A percentile compares a stretch with the other conserved stretches of the same genome.
phyloP scores from a whole-genome alignment of 2,329 filamentous ascomycete genomes.

The Talaromyces verruculosus region DNA sequence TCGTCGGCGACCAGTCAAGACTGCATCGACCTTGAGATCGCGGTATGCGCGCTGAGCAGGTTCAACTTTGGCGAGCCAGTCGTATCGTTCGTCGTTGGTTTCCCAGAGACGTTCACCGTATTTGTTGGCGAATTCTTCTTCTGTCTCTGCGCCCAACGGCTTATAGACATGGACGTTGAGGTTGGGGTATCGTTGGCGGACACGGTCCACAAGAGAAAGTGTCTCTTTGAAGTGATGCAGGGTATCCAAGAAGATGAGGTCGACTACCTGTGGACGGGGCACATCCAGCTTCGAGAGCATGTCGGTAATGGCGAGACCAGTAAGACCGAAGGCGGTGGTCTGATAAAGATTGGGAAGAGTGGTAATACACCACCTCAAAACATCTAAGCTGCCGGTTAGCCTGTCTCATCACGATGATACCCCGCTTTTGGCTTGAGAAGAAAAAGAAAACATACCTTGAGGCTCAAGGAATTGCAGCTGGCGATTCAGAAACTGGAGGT shows the following conservation, averaged over 20 bases:
- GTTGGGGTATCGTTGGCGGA: conserved; percentile 73
- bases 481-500: conserved; percentile 86
- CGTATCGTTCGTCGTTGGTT: conserved; percentile 82
- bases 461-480: conserved; percentile 86
- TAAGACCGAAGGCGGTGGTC: conserved; percentile 79
- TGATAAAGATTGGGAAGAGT: conserved; percentile 88
- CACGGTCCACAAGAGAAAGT: conserved; percentile 68
- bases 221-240: conserved; percentile 81
- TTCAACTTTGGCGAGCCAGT: conserved; percentile 97
- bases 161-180: conserved; percentile 86
- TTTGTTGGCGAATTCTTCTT: conserved; percentile 73
- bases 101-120: conserved; percentile 87
- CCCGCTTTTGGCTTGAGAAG: conserved; percentile 15
- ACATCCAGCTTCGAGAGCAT: conserved; percentile 57
- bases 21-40: conserved; percentile 81
- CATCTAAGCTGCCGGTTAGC: conserved; percentile 52
- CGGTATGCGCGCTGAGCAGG: conserved; percentile 88
- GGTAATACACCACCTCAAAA: conserved; percentile 87
- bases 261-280: conserved; percentile 51
- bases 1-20: conserved; percentile 85
- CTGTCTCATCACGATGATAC: conserved; percentile 11
- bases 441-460: conserved; percentile 53
- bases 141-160: conserved; percentile 71
- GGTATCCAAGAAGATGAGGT: conserved; percentile 74
- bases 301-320: conserved; percentile 78